Evolutionary conservation across 768 basidiomycete species (phyloP), one percentile per base, ranked within the genome.

Genomic region (Lactarius hatsudake): DNA sequence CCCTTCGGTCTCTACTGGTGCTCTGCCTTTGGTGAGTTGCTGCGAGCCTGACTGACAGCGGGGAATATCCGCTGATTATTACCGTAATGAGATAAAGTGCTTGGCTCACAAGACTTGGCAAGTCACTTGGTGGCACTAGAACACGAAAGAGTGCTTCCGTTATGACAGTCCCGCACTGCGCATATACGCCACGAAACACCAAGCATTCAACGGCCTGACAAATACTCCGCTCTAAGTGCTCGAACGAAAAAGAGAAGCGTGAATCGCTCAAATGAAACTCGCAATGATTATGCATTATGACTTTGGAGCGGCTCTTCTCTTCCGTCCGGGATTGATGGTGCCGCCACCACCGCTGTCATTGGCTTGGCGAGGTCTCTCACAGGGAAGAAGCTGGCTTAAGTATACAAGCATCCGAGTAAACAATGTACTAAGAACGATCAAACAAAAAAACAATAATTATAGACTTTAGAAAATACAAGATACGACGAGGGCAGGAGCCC

Each of bases 381-480:
- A 18, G 2, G 42, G n/a, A 2, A 28, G 45, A 45, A 45, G 43
- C 9, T n/a, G 43, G 43, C 9, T n/a, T 10, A 10, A 45, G 9
- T n/a, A n/a, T 0, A 8, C 10, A 23, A n/a, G 4, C 8, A 18
- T 13, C n/a, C 12, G 48, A 51, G 48, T 9, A 48, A 48, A 10
- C n/a, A 48, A 9, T n/a, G 23, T 23, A 51, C 10, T 51, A 38
- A 28, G 30, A 59, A 30, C 23, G 23, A 38, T 15, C 34, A 45
- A 18, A 34, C 28, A 56, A 23, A 58, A 54, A 26, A 43, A 59
- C 18, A 32, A 53, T 55, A 60, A 60, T 56, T 60, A 59, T 56
- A 53, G 53, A 45, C 20, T 23, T 45, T 63, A 67, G 51, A 26
- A 56, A 61, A 48, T 56, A 60, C 58, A 68, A 68, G 53, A 60